Base-by-base conservation (phyloP, 2,329 filamentous ascomycete species). In the Alternaria incomplexa region DNA sequence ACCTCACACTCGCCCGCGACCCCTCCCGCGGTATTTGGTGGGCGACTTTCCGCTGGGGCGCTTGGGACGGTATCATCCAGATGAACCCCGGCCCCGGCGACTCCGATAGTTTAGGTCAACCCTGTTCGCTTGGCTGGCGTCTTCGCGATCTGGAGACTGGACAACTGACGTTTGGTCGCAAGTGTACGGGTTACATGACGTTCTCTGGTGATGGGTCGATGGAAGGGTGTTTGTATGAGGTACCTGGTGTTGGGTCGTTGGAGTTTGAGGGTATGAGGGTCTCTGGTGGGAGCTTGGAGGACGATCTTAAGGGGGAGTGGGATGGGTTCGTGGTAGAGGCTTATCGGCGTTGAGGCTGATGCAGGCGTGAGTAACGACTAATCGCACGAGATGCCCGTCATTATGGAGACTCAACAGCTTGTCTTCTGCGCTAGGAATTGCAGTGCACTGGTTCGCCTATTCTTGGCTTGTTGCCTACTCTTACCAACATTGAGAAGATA, bases 41-140 rank as follows among this genome's bases (percentile, higher is more conserved):
- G 84, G 84, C 81, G 0, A 71, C 65, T 1, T 86, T 86, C 64
- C 75, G 82, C 46, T 75, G 85, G 5, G 82, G 81, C 1, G 58
- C 81, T 8, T 75, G 83, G 40, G 61, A 75, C 43, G 83, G 84
- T 1, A 70, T 86, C 4, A 70, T 86, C n/a, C 75, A 77, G 32
- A 75, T 86, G 58, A 62, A 69, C 26, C 68, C 64, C 12, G 67
- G 57, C 6, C 71, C 65, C 23, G 63, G 20, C 28, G 40, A 51
- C 0, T 71, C 73, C 30, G 22, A 48, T 1, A 51, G 50, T 3
- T 12, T 66, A 5, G 63, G 60, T 3, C 43, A 61, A 20, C 32
- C 61, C 2, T 63, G 55, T 36, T 45, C 63, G 5, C 55, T 74
- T 2, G 72, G 72, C 8, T 80, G 77, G 78, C 77, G 79, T 10